These are phyloP conservation scores for Striga hermonthica DNA, from an alignment of 305 asterid species.

Conservation along the genomic window DNA sequence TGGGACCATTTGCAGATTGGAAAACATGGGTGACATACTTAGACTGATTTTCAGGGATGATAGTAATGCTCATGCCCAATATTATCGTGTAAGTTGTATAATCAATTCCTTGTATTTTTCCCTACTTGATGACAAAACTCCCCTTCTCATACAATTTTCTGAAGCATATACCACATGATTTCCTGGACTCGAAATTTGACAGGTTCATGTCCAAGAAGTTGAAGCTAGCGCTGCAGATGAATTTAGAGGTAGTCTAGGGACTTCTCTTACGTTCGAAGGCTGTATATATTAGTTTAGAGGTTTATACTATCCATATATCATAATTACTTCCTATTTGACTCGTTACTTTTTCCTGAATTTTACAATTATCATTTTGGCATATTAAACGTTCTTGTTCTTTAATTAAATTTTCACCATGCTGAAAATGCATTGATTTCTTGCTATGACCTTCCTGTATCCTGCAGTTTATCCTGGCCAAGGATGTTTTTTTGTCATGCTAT, in stretches of 20 bases:
- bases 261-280: constrained; percentile 23
- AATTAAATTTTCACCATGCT: too few species aligned
- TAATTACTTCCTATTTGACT: constrained; percentile 16
- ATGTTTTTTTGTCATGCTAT: too few species aligned
- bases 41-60: constrained; percentile 65
- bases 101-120: constrained; percentile 21
- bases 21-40: constrained; percentile 81
- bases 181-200: constrained; percentile 37
- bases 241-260: constrained; percentile 54
- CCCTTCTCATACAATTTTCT: constrained; percentile 22
- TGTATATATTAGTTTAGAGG: constrained; percentile 28
- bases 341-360: constrained; percentile 5
- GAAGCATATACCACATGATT: constrained; percentile 32
- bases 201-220: constrained; percentile 90
- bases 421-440: too few species aligned
- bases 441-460: neutral
- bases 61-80: constrained; percentile 67
- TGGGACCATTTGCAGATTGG: constrained; percentile 65
- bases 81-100: constrained; percentile 72
- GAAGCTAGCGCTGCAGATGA: constrained; percentile 57
- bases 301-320: constrained; percentile 11
- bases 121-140: constrained; percentile 12
- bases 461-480: constrained; percentile 21
- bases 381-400: neutral
- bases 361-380: constrained; percentile 1